These are phyloP conservation scores for Sugiyamaella qingdaonensis DNA, from an alignment of 805 yeast species.

Conservation along the genomic window DNA sequence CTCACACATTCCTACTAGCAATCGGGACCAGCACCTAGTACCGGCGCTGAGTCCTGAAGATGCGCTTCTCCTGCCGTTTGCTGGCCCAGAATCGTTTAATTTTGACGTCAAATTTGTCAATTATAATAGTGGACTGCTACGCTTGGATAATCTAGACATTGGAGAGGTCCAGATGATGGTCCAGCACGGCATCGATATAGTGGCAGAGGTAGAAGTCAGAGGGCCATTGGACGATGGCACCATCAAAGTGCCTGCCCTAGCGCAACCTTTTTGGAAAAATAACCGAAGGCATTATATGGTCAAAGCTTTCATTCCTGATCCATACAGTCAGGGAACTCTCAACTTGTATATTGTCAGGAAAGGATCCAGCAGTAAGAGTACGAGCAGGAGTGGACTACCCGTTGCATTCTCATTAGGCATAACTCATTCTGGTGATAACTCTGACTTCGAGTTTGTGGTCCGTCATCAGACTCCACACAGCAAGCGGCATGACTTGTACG, in stretches of 20 bases:
- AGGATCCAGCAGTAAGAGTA: slow-evolving; percentile 33
- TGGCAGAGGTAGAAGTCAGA: slow-evolving; percentile 39
- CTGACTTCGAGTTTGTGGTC: slow-evolving; percentile 62
- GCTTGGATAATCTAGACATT: slow-evolving; percentile 68
- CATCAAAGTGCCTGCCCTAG: slow-evolving; percentile 52
- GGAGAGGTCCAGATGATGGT: slow-evolving; percentile 72
- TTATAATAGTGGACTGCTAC: slow-evolving; percentile 73
- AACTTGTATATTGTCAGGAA: slow-evolving; percentile 68
- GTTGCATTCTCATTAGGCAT: slow-evolving; percentile 71
- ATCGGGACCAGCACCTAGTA: slow-evolving; percentile 75
- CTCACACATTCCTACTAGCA: slow-evolving; percentile 80
- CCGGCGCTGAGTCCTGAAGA: slow-evolving; percentile 79
- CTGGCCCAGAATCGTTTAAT: slow-evolving; percentile 74
- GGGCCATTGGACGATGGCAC: slow-evolving; percentile 32
- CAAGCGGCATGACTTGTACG: slow-evolving; percentile 69
- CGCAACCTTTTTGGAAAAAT: slow-evolving; percentile 75
- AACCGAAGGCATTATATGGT: slow-evolving; percentile 64
- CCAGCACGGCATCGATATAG: slow-evolving; percentile 67
- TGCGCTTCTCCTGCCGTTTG: slow-evolving; percentile 77
- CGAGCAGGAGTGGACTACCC: slow-evolving; percentile 45
- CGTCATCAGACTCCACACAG: slow-evolving; percentile 68
- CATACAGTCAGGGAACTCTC: slow-evolving; percentile 63
- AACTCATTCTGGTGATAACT: slow-evolving; percentile 62
- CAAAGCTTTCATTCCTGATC: slow-evolving; percentile 75
- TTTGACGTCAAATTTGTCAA: slow-evolving; percentile 56